These are phyloP conservation scores for Clonostachys byssicola DNA, from an alignment of 2,329 filamentous ascomycete species.

Conservation along the genomic window DNA sequence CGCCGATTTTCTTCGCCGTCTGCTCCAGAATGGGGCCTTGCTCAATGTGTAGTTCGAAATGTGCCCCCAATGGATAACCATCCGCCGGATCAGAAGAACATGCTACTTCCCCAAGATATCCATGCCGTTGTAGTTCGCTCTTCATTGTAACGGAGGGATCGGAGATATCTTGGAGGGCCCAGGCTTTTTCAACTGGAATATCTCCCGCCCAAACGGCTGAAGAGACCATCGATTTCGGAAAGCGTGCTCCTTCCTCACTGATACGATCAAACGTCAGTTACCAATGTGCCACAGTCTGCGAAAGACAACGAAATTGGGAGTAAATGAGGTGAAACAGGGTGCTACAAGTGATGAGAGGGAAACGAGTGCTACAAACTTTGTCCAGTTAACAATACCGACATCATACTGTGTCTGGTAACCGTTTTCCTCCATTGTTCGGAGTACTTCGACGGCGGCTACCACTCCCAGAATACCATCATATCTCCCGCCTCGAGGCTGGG, in stretches of 20 bases:
- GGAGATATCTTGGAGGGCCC: conserved; percentile 24
- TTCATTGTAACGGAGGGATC: conserved; percentile 13
- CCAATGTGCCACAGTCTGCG: no score
- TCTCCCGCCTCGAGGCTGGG: conserved; percentile 59
- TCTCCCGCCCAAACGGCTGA: conserved; percentile 75
- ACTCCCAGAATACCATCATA: conserved; percentile 79
- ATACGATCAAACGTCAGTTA: conserved; percentile 1
- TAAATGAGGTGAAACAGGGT: neutral
- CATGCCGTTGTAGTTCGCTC: conserved; percentile 62
- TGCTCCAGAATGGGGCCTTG: conserved; percentile 68
- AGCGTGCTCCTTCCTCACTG: conserved; percentile 77
- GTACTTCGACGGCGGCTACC: conserved; percentile 67
- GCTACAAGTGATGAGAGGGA: neutral
- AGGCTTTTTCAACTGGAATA: conserved; percentile 57
- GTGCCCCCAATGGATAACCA: conserved; percentile 58
- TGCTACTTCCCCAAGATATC: conserved; percentile 55
- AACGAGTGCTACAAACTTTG: conserved; percentile 42
- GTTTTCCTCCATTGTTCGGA: conserved; percentile 64
- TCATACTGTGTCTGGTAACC: conserved; percentile 65
- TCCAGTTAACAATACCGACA: conserved; percentile 76
- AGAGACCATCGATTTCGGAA: conserved; percentile 69
- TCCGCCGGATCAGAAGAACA: conserved; percentile 8
- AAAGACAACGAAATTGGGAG: neutral
- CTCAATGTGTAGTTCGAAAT: conserved; percentile 55
- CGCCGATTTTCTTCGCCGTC: conserved; percentile 45